phyloP scores from a whole-genome alignment of 176 grass and related monocot genomes.

The Tillandsia leiboldiana region DNA sequence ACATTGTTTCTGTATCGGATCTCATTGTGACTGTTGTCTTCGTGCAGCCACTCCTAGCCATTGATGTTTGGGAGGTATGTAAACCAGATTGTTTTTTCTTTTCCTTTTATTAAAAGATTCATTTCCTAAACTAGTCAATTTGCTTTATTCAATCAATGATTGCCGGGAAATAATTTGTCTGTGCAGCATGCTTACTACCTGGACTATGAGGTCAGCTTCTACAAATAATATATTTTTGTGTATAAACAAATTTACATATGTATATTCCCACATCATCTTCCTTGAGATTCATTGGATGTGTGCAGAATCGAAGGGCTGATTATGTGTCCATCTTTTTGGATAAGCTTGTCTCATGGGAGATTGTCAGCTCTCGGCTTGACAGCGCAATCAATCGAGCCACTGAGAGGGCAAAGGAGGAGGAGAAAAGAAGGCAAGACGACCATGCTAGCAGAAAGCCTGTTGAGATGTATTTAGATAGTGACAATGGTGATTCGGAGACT shows the following conservation, averaged over 20 bases:
- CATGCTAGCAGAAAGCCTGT: not conserved
- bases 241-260: not conserved
- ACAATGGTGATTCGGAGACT: not conserved
- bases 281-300: slow-evolving; percentile 8
- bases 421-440: slow-evolving; percentile 11
- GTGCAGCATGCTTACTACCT: slow-evolving; percentile 80
- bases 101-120: not conserved
- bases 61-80: slow-evolving; percentile 96
- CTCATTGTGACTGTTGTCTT: slow-evolving; percentile 24
- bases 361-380: slow-evolving; percentile 45
- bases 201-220: slow-evolving; percentile 75
- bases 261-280: not conserved
- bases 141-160: slow-evolving; percentile 7
- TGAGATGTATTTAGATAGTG: slow-evolving; percentile 15
- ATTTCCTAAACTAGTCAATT: slow-evolving; percentile 18
- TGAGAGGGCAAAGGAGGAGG: slow-evolving; percentile 27
- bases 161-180: not conserved
- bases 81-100: slow-evolving; percentile 9
- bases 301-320: slow-evolving; percentile 63
- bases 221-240: not conserved
- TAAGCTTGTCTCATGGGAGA: slow-evolving; percentile 82
- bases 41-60: slow-evolving; percentile 74
- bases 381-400: slow-evolving; percentile 26
- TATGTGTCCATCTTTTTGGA: slow-evolving; percentile 62
- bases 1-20: not conserved